Base-by-base conservation (phyloP, 2,329 filamentous ascomycete species). In the Tolypocladium capitatum region DNA sequence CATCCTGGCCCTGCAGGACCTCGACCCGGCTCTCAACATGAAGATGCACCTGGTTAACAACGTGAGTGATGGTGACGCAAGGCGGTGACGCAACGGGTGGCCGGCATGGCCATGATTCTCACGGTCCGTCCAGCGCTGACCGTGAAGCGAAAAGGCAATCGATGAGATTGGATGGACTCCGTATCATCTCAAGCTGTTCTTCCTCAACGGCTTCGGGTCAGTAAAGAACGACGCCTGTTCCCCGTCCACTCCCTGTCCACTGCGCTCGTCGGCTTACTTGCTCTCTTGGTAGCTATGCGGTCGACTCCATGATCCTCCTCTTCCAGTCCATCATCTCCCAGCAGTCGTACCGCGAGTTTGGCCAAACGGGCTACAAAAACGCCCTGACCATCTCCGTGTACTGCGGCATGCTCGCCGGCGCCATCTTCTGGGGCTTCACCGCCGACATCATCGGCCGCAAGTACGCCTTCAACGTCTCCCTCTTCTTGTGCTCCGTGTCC, bases 11-110 rank as follows among this genome's bases (percentile, higher is more conserved):
- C 63, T 71, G 47, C 75, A 83, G 60, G 70, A 76, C 55, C 63
- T 76, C 28, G 80, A 84, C 57, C 76, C 78, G 5, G 78, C 74
- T 1, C 64, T 84, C 41, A 76, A 77, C 55, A 73, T 73, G 36
- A 84, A 85, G 61, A 85, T 84, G 79, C 73, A 80, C 54, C 67
- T 85, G 28, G 74, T 85, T 50, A 86, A 85, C 58, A 75, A 85
- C 61, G 78, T 78, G 56, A 64, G 74, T 55, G 47, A 43, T 55
- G 13, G 44, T 46, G 20, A 24, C 18, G 33, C 45, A 8, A 7
- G 13, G 21, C 16, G 27, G 10, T 16, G 18, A 31, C 13, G 34
- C 38, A 40, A 21, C 41, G 13, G 27, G 14, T 16, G 35, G 11
- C 36, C 20, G 36, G 24, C 13, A 21, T 4, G 36, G 20, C 20